Conservation (phyloP, 768 basidiomycete genomes). For the Trametes gibbosa region DNA sequence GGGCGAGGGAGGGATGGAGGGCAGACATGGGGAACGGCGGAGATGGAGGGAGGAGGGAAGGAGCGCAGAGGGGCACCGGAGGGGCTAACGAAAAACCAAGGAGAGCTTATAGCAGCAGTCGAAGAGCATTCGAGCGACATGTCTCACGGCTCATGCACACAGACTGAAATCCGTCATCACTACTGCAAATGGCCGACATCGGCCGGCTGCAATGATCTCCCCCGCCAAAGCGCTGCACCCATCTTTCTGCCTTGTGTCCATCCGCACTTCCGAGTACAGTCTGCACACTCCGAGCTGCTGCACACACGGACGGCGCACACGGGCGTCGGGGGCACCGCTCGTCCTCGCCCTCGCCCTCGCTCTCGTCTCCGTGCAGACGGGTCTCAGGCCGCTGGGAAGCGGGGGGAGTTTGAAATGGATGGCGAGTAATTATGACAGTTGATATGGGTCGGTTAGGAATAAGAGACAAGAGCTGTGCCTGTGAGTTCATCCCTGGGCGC, state of each 20-base stretch:
- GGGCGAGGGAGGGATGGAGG: conserved; percentile 18
- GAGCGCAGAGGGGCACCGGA: conserved; percentile 15
- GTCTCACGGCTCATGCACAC: conserved; percentile 23
- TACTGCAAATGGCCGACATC: conserved; percentile 21
- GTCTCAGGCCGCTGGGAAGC: conserved; percentile 7
- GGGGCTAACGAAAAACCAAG: conserved; percentile 21
- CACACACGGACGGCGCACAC: too few relatives aligned
- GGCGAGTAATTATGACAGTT: conserved; percentile 11
- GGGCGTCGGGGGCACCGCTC: too few relatives aligned
- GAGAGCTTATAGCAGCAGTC: conserved; percentile 21
- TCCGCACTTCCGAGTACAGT: not conserved
- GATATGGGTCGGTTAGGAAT: conserved; percentile 16
- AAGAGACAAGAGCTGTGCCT: conserved; percentile 26
- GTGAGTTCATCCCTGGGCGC: conserved; percentile 25
- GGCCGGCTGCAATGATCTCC: conserved; percentile 24
- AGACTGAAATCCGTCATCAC: conserved; percentile 18
- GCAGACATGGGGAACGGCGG: conserved; percentile 15
- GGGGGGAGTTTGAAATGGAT: not conserved
- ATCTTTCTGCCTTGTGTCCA: conserved; percentile 7
- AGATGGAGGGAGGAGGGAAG: conserved; percentile 15
- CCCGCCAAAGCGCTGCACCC: conserved; percentile 2
- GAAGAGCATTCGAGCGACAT: conserved; percentile 19
- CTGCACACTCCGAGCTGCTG: not conserved
- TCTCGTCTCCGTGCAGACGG: not conserved
- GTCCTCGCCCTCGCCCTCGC: too few relatives aligned